Percentiles rank a stretch among this genome's conserved stretches.
Conservation (phyloP, 1,284 basidiomycete genomes). For the Irpex lacteus region DNA sequence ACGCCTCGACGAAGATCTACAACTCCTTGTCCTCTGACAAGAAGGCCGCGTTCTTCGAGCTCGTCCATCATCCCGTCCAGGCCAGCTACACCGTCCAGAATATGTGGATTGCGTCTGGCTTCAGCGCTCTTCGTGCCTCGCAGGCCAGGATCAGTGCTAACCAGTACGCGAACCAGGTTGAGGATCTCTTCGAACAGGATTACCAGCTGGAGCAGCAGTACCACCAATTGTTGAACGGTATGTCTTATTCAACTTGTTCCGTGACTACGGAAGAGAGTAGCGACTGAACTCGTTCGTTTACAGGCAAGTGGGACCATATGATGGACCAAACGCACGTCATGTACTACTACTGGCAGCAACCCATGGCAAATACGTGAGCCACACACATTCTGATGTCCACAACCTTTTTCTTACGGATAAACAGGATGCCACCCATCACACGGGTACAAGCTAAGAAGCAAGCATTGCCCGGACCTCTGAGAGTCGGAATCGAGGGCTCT, state of each 20-base stretch:
- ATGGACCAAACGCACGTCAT: constrained; percentile 67
- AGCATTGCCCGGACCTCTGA: constrained; percentile 56
- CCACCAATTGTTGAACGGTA: constrained; percentile 52
- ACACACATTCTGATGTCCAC: neutral
- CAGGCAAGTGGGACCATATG: constrained; percentile 61
- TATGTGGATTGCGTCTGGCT: constrained; percentile 56
- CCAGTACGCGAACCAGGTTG: constrained; percentile 49
- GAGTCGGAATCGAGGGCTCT: constrained; percentile 61
- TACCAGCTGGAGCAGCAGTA: constrained; percentile 59
- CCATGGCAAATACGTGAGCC: constrained; percentile 55
- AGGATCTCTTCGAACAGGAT: constrained; percentile 55
- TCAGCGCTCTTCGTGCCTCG: constrained; percentile 60
- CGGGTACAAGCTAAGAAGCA: constrained; percentile 55
- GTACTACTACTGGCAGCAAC: constrained; percentile 72
- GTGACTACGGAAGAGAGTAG: neutral
- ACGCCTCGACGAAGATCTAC: constrained; percentile 55
- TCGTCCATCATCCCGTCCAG: constrained; percentile 61
- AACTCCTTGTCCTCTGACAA: constrained; percentile 41
- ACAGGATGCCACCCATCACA: constrained; percentile 54
- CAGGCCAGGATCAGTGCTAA: constrained; percentile 67
- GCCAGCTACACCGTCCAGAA: constrained; percentile 55
- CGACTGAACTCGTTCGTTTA: neutral
- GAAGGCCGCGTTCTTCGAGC: constrained; percentile 65
- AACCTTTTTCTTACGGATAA: neutral
- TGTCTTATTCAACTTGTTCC: constrained; percentile 25